phyloP scores from a whole-genome alignment of 306 rosid species.

The Citrullus colocynthis region DNA sequence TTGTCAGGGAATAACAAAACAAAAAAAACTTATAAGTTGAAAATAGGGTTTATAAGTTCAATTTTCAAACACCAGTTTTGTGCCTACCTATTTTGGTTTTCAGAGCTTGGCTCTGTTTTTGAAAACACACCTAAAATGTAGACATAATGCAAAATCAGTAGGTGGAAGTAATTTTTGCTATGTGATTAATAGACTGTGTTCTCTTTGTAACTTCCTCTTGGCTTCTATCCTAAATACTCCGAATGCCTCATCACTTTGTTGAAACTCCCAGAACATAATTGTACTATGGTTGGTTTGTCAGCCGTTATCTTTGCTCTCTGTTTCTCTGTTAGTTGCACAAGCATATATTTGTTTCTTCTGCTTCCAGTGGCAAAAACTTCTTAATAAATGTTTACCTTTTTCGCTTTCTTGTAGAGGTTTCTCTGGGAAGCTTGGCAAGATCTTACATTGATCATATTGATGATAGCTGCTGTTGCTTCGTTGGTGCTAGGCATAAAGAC shows the following conservation, averaged over 20 bases:
- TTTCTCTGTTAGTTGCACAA: background rate
- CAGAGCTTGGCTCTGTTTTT: background rate
- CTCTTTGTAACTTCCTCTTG: background rate
- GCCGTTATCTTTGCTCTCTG: background rate
- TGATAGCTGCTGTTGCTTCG: slow-evolving; percentile 93
- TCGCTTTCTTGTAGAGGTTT: slow-evolving; percentile 50
- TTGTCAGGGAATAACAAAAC: background rate
- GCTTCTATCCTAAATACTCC: background rate
- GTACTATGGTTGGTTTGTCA: background rate
- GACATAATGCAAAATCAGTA: background rate
- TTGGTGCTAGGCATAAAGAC: slow-evolving; percentile 89
- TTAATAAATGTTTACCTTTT: background rate
- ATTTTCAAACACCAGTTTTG: background rate
- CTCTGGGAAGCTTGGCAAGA: slow-evolving; percentile 99
- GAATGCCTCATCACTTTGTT: background rate
- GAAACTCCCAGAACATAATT: background rate
- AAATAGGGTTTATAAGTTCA: background rate
- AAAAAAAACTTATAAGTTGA: no score
- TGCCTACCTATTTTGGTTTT: background rate
- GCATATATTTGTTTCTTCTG: background rate
- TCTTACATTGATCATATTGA: slow-evolving; percentile 83
- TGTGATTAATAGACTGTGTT: background rate
- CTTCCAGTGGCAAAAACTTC: background rate
- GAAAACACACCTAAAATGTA: background rate
- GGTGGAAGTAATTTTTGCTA: background rate